Conservation (phyloP, 202 grass and related monocot genomes). For the Musa balbisiana region DNA sequence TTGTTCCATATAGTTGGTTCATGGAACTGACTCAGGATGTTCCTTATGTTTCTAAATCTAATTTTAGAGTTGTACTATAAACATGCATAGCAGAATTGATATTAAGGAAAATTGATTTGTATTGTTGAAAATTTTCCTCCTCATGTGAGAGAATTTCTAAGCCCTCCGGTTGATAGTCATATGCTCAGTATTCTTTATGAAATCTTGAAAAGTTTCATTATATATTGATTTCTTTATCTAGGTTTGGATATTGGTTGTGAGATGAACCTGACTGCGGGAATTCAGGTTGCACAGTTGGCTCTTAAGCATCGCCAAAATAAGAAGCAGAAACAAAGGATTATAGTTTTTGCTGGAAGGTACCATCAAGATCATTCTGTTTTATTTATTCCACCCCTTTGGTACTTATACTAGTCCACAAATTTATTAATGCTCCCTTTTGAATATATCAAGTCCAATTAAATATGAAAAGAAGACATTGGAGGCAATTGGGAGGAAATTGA, state of each 20-base stretch:
- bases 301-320: conserved; percentile 99
- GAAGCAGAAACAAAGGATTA: conserved; percentile 97
- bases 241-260: conserved; percentile 89
- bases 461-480: conserved; percentile 87
- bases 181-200: too few species aligned
- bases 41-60: too few species aligned
- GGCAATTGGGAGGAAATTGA: conserved; percentile 81
- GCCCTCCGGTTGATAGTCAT: neutral
- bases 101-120: too few species aligned
- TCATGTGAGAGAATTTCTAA: neutral
- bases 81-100: too few species aligned
- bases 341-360: conserved; percentile 98
- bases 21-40: too few species aligned
- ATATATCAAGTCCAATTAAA: conserved; percentile 58
- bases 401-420: neutral
- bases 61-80: too few species aligned
- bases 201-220: neutral
- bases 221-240: conserved; percentile 14
- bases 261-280: conserved; percentile 78
- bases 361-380: neutral
- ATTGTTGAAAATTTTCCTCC: too few species aligned
- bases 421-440: neutral
- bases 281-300: conserved; percentile 91
- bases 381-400: conserved; percentile 1
- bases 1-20: too few species aligned